Evolutionary conservation across 805 yeast genomes (phyloP), one percentile per base, ranked within the genome.

Genomic region (Millerozyma miso): DNA sequence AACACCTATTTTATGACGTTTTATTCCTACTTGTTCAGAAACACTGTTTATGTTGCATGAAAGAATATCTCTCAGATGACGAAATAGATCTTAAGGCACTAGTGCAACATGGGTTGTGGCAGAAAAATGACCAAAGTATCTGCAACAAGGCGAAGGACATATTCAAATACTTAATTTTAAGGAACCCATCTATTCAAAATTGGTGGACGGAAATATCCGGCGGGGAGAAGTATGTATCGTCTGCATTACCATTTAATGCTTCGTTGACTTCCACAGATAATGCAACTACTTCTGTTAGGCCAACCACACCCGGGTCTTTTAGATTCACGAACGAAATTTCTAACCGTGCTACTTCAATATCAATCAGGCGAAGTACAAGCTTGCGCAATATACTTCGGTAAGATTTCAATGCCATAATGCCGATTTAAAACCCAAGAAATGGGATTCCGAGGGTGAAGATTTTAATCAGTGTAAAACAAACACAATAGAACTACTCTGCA

Each of bases 31-130:
- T 69, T 3, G 44, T 67, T 0, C 46, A 48, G 16, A 44, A 36
- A 3, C 76, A 71, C 41, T 26, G 42, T 7, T 33, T 51, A 2
- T 68, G 74, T 43, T 69, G 74, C 43, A 61, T 67, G 64, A 47
- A 35, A 14, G 64, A 62, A 1, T 61, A 62, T 44, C 44, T 68
- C 6, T 37, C 40, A 4, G 64, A 59, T 8, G 42, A 45, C 2
- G 49, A 54, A 13, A 47, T 39, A 1, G 56, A 57, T 19, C 49
- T 69, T 29, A 65, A 61, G 41, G 47, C 50, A 0, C 43, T 66
- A 23, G 43, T 69, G 3, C 73, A 68, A 42, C 59, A 49, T 31
- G 74, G 75, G 0, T 41, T 67, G 4, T 59, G 65, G 64, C 37
- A 44, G 6, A 51, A 55, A 33, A 54, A 67, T 45, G 55, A 57